These are phyloP conservation scores for Musa balbisiana DNA, from an alignment of 202 grass and related monocot species.

Conservation along the genomic window DNA sequence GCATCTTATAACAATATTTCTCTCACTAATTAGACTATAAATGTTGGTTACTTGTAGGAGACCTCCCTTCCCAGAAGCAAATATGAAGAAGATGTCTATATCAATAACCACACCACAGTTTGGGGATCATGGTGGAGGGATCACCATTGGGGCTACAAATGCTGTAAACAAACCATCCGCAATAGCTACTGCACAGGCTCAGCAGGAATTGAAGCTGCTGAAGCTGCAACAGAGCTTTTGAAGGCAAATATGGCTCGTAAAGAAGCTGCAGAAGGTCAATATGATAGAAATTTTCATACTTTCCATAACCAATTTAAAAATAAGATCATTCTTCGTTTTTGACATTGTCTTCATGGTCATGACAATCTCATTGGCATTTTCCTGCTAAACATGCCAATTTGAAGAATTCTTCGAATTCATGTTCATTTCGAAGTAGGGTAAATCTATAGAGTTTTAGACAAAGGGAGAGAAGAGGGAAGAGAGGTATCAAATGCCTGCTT, in stretches of 20 bases:
- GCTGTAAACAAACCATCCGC: conserved; percentile 65
- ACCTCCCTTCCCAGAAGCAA: conserved; percentile 74
- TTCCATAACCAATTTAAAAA: too few relatives aligned
- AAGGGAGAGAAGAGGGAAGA: too few relatives aligned
- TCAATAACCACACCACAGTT: conserved; percentile 80
- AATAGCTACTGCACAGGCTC: conserved; percentile 90
- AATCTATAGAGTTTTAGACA: too few relatives aligned
- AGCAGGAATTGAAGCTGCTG: conserved; percentile 86
- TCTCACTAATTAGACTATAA: too few relatives aligned
- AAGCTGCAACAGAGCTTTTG: conserved; percentile 81
- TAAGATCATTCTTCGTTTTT: too few relatives aligned
- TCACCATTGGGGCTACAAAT: conserved; percentile 96
- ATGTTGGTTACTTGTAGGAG: conserved; percentile 37
- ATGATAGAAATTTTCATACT: not conserved
- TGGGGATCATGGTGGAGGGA: conserved; percentile 99
- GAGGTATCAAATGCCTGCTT: too few relatives aligned
- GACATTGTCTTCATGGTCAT: too few relatives aligned
- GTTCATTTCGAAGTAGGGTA: too few relatives aligned
- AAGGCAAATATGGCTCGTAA: conserved; percentile 85
- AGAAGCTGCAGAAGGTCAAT: conserved; percentile 64
- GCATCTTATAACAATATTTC: not conserved
- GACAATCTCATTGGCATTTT: too few relatives aligned
- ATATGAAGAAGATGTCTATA: conserved; percentile 79
- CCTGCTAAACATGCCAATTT: too few relatives aligned
- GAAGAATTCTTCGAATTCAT: too few relatives aligned